These are phyloP conservation scores for Blastobotrys arbuscula DNA, from an alignment of 1,139 yeast species.

Conservation along the genomic window DNA sequence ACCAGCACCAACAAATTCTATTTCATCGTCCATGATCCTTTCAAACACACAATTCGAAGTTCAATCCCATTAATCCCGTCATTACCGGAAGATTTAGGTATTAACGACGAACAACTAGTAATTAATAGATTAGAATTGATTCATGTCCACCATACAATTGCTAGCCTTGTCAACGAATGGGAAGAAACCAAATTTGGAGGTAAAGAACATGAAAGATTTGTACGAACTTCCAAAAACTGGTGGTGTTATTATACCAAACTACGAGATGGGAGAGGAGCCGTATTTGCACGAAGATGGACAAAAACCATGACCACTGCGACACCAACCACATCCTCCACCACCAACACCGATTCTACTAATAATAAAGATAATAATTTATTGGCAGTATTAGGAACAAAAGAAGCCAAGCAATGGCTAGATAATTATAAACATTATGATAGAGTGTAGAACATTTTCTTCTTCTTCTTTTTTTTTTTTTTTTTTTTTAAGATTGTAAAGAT, in stretches of 20 bases:
- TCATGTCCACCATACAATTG: slow-evolving; percentile 27
- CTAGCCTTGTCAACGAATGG: slow-evolving; percentile 17
- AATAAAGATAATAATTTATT: slow-evolving; percentile 21
- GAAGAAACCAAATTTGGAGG: slow-evolving; percentile 11
- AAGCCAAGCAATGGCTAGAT: slow-evolving; percentile 30
- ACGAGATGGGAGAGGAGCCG: slow-evolving; percentile 21
- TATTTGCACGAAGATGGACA: slow-evolving; percentile 29
- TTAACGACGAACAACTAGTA: slow-evolving; percentile 13
- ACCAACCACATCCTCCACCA: neutral
- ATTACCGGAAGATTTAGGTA: slow-evolving; percentile 18
- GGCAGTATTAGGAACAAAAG: slow-evolving; percentile 27
- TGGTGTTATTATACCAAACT: slow-evolving; percentile 31
- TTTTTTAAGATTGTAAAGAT: slow-evolving; percentile 3
- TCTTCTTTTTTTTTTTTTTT: slow-evolving; percentile 2
- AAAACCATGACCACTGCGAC: slow-evolving; percentile 19
- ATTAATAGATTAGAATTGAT: slow-evolving; percentile 23
- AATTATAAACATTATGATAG: slow-evolving; percentile 26
- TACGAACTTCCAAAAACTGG: slow-evolving; percentile 29
- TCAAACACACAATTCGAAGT: slow-evolving; percentile 18
- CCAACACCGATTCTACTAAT: slow-evolving; percentile 8
- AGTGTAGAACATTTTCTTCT: slow-evolving; percentile 18
- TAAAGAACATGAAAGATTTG: slow-evolving; percentile 27
- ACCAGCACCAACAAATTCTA: slow-evolving; percentile 20
- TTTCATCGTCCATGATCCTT: slow-evolving; percentile 23
- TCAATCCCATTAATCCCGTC: slow-evolving; percentile 27